phyloP scores from a whole-genome alignment of 2,329 filamentous ascomycete genomes.

The Geosmithia flava region DNA sequence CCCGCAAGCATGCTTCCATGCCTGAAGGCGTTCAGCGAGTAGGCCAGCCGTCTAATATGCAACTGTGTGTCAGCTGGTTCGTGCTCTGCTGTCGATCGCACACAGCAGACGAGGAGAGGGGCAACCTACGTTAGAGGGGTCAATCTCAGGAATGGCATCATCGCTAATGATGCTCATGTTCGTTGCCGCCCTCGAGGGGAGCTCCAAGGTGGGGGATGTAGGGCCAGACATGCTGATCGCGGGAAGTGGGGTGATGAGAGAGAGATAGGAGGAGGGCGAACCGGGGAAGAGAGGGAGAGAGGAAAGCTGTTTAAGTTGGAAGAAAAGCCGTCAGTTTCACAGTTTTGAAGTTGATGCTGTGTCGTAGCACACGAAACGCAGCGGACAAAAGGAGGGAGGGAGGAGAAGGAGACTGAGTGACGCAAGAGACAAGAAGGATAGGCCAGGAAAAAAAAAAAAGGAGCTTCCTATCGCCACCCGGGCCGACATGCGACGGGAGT shows the following conservation, averaged over 20 bases:
- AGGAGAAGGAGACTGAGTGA: too few relatives aligned
- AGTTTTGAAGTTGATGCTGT: too few relatives aligned
- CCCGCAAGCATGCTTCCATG: conserved; percentile 89
- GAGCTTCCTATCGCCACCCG: too few relatives aligned
- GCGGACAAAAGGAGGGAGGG: too few relatives aligned
- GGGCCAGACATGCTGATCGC: conserved; percentile 11
- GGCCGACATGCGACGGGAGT: too few relatives aligned
- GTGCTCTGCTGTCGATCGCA: background rate
- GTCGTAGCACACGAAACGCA: too few relatives aligned
- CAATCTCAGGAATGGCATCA: conserved; percentile 45
- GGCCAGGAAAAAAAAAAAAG: too few relatives aligned
- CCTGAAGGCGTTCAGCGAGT: conserved; percentile 76
- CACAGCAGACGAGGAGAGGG: background rate
- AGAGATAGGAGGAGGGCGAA: background rate
- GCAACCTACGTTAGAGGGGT: conserved; percentile 40
- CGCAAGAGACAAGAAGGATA: too few relatives aligned
- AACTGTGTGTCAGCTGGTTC: background rate
- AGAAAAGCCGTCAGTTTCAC: too few relatives aligned
- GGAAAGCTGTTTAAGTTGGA: too few relatives aligned
- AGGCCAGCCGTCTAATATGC: conserved; percentile 55
- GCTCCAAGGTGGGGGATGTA: conserved; percentile 14
- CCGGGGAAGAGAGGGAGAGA: background rate
- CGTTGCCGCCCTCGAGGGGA: conserved; percentile 35
- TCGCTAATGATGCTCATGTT: conserved; percentile 34
- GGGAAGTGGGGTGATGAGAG: background rate